Base-by-base conservation (phyloP, 2,329 filamentous ascomycete species). In the Sclerotinia glacialis region DNA sequence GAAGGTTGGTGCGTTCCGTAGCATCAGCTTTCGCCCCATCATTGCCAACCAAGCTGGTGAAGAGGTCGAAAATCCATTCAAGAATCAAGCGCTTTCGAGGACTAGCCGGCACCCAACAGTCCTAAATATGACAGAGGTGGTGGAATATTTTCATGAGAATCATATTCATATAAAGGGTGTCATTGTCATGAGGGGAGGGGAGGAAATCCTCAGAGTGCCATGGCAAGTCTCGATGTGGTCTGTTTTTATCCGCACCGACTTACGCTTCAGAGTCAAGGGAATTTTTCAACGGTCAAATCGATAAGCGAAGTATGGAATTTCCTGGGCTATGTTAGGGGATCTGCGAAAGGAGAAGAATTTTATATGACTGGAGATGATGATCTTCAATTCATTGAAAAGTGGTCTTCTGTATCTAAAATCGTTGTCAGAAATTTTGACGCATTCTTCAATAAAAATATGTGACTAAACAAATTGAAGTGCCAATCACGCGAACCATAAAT, bases 61-160 rank as follows among this genome's bases (percentile, higher is more conserved):
- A 16, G 56, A 60, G 26, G n/a, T 60, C 12, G 56, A 60, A 9
- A 60, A 60, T 16, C 56, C 56, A 3, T 47, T 47, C 11, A 5
- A 46, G 14, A n/a, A 34, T 60, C 11, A 9, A 47, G 31, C 14
- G 12, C n/a, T 60, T 31, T 34, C 42, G 28, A 34, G 14, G n/a
- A 23, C 26, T 14, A 21, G 42, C 7, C 8, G 16, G 28, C 14
- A 23, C 12, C 34, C 26, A 6, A n/a, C 23, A 11, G 8, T 47
- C 9, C 6, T 47, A 46, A 28, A 60, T 9, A 47, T 44, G 42
- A 47, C 56, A 2, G 56, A 47, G 42, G 42, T 60, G n/a, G 28
- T 60, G 28, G 56, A 60, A 23, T 60, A 60, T 47, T 23, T 60
- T 14, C 7, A 31, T 0, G 23, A 60, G 28, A 12, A 60, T 31